phyloP scores from a whole-genome alignment of 2,329 filamentous ascomycete genomes.

The Paecilomyces fulvus region DNA sequence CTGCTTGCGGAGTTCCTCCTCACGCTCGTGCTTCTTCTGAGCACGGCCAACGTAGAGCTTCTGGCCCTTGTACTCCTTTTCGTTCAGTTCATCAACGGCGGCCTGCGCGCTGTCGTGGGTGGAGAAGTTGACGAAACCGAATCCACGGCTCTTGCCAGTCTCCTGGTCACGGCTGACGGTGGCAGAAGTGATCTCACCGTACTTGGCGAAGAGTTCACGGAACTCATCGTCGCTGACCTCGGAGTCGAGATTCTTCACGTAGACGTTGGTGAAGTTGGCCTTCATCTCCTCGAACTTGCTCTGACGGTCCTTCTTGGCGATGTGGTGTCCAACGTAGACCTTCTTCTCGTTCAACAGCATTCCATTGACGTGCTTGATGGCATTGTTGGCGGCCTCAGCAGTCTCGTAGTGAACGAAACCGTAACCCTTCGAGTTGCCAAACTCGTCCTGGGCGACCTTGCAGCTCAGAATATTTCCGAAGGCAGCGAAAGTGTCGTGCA shows the following conservation, averaged over 20 bases:
- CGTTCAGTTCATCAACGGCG: slow-evolving; percentile 87
- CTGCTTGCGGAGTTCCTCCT: slow-evolving; percentile 97
- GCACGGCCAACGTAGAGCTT: slow-evolving; percentile 96
- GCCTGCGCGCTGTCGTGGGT: slow-evolving; percentile 78
- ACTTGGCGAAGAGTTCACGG: slow-evolving; percentile 84
- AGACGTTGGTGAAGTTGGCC: slow-evolving; percentile 99
- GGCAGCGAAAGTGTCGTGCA: slow-evolving; percentile 97
- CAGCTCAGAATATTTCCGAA: slow-evolving; percentile 99
- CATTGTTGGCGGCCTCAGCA: slow-evolving; percentile 88
- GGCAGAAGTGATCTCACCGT: slow-evolving; percentile 89
- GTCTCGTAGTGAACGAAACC: slow-evolving; percentile 99
- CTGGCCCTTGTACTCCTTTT: slow-evolving; percentile 85
- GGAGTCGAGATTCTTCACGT: slow-evolving; percentile 91
- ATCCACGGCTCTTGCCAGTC: slow-evolving; percentile 81
- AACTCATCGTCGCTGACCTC: slow-evolving; percentile 92
- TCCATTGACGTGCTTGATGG: slow-evolving; percentile 99
- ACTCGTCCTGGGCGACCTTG: slow-evolving; percentile 98
- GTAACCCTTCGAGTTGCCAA: slow-evolving; percentile 94
- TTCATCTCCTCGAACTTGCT: slow-evolving; percentile 99
- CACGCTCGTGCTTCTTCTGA: slow-evolving; percentile 99
- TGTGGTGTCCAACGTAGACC: slow-evolving; percentile 98
- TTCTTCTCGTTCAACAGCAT: slow-evolving; percentile 99
- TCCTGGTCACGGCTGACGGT: slow-evolving; percentile 83
- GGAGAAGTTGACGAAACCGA: slow-evolving; percentile 93
- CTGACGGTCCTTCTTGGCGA: slow-evolving; percentile 99